Conservation (phyloP, 495 filamentous ascomycete genomes). For the Xylaria castorea region DNA sequence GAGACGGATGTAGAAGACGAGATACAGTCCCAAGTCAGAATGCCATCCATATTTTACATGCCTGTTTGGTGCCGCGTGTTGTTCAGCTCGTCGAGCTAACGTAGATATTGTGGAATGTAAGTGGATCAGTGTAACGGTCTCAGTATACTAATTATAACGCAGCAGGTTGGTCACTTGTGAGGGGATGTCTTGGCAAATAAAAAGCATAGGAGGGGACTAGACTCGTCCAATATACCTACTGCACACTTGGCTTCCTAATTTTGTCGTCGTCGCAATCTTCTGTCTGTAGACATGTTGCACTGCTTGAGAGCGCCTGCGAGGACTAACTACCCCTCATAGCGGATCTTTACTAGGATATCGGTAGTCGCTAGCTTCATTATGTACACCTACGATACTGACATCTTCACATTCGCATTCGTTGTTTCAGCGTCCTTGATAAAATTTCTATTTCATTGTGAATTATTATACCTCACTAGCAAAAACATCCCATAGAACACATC, state of each 20-base stretch:
- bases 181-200: not conserved
- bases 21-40: not conserved
- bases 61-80: slow-evolving; percentile 1
- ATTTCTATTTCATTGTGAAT: not conserved
- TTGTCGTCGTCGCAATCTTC: too few relatives aligned
- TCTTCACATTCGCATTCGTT: not conserved
- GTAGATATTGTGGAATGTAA: not conserved
- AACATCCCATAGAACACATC: not conserved
- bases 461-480: not conserved
- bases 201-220: too few relatives aligned
- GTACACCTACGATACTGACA: not conserved
- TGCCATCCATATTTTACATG: too few relatives aligned
- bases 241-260: too few relatives aligned
- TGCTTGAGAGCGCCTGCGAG: not conserved
- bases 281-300: too few relatives aligned
- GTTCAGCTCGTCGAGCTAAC: slow-evolving; percentile 11
- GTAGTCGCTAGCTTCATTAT: not conserved
- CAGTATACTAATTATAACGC: not conserved
- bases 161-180: too few relatives aligned
- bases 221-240: too few relatives aligned
- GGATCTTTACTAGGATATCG: not conserved
- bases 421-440: not conserved
- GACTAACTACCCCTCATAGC: not conserved
- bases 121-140: not conserved
- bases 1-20: not conserved